Evolutionary conservation across 2,329 filamentous ascomycete genomes (phyloP), one percentile per base, ranked within the genome.

Genomic region (Chalaropsis thielavioides): DNA sequence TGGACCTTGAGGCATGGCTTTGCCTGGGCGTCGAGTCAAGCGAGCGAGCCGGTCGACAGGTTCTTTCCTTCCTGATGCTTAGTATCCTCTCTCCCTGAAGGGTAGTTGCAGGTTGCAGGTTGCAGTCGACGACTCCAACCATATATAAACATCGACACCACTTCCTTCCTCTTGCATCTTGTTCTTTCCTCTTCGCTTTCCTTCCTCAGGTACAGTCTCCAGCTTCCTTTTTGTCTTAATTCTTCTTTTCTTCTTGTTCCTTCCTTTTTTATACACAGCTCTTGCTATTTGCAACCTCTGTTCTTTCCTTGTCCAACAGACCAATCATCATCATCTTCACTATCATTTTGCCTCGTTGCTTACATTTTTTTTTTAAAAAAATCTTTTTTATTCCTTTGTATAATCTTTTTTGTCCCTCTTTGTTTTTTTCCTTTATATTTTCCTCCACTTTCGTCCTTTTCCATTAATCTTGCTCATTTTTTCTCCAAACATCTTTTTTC

Each of bases 101-200:
- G 54, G 54, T 58, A 58, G 54, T 58, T 58, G 54, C 54, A n/a
- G 31, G 2, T 31, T 54, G 3, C n/a, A n/a, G 49, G 13, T 6
- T 17, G 19, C 15, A 56, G 17, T 22, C 27, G 22, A 35, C 15
- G 24, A 38, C 54, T 58, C 54, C 54, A 58, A 58, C 54, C 7
- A 35, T 27, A 58, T 58, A 58, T 58, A 58, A 58, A 58, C 54
- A 58, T 58, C 54, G 54, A 38, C 24, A 58, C 31, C 31, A 58
- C 54, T 27, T 58, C 27, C 24, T 38, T 58, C 15, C 54, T 19
- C n/a, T n/a, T 8, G 22, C 17, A 17, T 35, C 8, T 19, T 7
- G 24, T 58, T 35, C 24, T 19, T 58, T 58, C 54, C 31, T 58
- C 24, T 35, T 58, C 13, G 3, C 27, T 17, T 58, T 38, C 54